A percentile compares a stretch with the other conserved stretches of the same genome.
These are phyloP conservation scores for Ruellia speciosa DNA, from an alignment of 305 asterid genomes.

Conservation along the genomic window DNA sequence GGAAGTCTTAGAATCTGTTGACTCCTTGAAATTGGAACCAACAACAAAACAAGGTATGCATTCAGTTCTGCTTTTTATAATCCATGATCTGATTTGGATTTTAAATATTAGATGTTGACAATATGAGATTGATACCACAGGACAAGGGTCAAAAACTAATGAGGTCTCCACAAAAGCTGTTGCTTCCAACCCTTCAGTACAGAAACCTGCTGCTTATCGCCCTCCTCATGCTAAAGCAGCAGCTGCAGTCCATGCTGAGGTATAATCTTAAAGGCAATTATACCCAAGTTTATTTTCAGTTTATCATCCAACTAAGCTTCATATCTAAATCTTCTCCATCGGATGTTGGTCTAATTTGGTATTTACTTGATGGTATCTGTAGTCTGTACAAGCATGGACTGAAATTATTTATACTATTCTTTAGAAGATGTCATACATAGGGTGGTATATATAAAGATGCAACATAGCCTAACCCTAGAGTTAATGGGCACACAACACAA, in stretches of 20 bases:
- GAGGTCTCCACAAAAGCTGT: conserved; percentile 43
- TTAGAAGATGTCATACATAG: too few species aligned
- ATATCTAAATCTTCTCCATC: neutral
- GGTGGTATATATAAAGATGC: too few species aligned
- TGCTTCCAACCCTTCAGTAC: conserved; percentile 45
- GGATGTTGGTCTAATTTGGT: too few species aligned
- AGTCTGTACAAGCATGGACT: too few species aligned
- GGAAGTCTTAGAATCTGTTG: conserved; percentile 54
- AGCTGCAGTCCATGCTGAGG: conserved; percentile 90
- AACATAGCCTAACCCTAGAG: too few species aligned
- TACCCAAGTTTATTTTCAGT: conserved; percentile 1
- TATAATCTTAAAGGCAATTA: conserved; percentile 21
- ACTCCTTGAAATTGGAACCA: conserved; percentile 58
- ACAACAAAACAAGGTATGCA: conserved; percentile 49
- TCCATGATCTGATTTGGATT: conserved; percentile 14
- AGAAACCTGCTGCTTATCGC: conserved; percentile 89
- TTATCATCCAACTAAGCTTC: neutral
- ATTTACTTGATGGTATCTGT: too few species aligned
- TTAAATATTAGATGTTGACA: conserved; percentile 2
- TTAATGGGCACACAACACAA: too few species aligned
- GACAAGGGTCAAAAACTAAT: conserved; percentile 54
- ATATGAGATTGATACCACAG: conserved; percentile 33
- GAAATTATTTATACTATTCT: too few species aligned
- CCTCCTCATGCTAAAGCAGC: conserved; percentile 97
- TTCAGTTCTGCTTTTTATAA: conserved; percentile 7